phyloP scores from a whole-genome alignment of 2,329 filamentous ascomycete genomes.

The Penicillium sp. region DNA sequence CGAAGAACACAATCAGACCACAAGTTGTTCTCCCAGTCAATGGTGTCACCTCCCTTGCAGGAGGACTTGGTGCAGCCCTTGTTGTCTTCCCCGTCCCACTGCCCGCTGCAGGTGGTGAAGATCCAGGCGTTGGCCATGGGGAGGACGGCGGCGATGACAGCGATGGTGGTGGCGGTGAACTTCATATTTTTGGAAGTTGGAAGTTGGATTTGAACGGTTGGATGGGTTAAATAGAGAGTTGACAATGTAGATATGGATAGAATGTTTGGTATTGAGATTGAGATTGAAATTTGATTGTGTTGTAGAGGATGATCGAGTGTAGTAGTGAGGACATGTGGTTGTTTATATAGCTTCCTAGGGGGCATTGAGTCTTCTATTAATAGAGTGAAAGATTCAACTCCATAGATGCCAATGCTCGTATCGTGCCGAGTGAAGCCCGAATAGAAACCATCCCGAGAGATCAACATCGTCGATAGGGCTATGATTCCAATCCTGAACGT shows the following conservation, averaged over 20 bases:
- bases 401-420: constrained; percentile 1
- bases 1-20: constrained; percentile 9
- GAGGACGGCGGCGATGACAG: constrained; percentile 5
- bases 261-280: neutral
- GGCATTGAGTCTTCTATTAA: neutral
- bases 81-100: constrained; percentile 13
- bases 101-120: constrained; percentile 9
- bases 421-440: neutral
- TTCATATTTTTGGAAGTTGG: constrained; percentile 4
- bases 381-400: neutral
- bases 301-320: neutral
- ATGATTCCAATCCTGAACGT: neutral
- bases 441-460: neutral
- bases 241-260: neutral
- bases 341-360: neutral
- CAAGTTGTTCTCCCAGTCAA: constrained; percentile 9
- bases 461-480: neutral
- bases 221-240: neutral
- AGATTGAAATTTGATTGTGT: neutral
- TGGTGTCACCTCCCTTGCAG: constrained; percentile 1
- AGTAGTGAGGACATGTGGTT: neutral
- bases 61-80: constrained; percentile 5
- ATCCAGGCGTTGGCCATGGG: constrained; percentile 17
- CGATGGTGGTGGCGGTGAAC: constrained; percentile 10
- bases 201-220: neutral